Percentiles rank a stretch among this genome's conserved stretches.
Conservation (phyloP, 169 alveolate species). For the Cryptosporidium sp. region DNA sequence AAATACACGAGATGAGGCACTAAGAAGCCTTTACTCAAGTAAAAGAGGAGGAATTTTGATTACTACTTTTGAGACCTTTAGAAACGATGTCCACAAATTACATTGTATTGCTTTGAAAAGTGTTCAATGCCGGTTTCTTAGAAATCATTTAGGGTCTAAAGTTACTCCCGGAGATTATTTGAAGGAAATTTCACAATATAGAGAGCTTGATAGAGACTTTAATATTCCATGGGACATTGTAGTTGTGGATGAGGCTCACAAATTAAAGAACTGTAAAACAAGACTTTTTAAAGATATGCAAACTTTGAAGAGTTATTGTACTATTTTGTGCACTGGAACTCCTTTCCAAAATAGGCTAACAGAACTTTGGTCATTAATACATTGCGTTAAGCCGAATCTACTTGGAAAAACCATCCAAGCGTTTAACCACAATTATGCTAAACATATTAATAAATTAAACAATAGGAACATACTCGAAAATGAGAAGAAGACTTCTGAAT, state of each 20-base stretch:
- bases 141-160: constrained; percentile 19
- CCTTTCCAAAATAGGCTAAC: constrained; percentile 42
- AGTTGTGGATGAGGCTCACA: constrained; percentile 85
- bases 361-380: constrained; percentile 71
- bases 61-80: constrained; percentile 57
- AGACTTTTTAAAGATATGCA: constrained; percentile 76
- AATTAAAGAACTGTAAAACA: constrained; percentile 80
- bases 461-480: neutral
- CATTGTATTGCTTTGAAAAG: neutral
- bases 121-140: neutral
- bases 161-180: constrained; percentile 16
- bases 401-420: constrained; percentile 78
- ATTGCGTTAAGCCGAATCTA: constrained; percentile 77
- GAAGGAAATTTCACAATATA: constrained; percentile 7
- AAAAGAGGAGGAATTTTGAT: constrained; percentile 44
- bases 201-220: neutral
- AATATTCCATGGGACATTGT: constrained; percentile 81
- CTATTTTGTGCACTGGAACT: constrained; percentile 80
- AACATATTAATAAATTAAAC: constrained; percentile 3
- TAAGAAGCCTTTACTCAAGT: constrained; percentile 3
- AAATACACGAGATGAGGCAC: neutral
- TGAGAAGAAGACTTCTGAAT: constrained; percentile 47
- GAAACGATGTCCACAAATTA: constrained; percentile 38
- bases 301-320: constrained; percentile 76
- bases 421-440: constrained; percentile 39